phyloP scores from a whole-genome alignment of 2,329 filamentous ascomycete species.

The Ambrosiella cleistominuta region DNA sequence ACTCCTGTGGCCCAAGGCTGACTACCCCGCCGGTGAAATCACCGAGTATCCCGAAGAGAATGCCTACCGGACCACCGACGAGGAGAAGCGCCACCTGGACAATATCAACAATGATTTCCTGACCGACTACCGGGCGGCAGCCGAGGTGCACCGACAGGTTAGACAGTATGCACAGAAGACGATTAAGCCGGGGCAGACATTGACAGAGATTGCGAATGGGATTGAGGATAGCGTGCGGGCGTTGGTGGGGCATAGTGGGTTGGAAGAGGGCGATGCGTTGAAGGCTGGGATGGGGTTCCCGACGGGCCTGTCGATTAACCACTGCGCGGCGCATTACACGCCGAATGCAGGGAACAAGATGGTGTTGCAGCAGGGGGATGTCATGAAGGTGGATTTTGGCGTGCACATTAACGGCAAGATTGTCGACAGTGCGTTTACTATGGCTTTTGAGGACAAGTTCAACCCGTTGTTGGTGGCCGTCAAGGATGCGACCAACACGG shows the following conservation, averaged over 20 bases:
- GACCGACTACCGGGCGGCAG: constrained; percentile 55
- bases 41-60: constrained; percentile 66
- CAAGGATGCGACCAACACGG: constrained; percentile 65
- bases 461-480: constrained; percentile 59
- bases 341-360: constrained; percentile 67
- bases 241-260: constrained; percentile 51
- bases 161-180: constrained; percentile 58
- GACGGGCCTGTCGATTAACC: constrained; percentile 59
- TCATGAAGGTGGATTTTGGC: constrained; percentile 70
- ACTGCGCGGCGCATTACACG: constrained; percentile 63
- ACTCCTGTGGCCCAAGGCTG: constrained; percentile 52
- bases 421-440: constrained; percentile 65
- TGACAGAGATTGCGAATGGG: constrained; percentile 64
- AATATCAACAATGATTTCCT: constrained; percentile 60
- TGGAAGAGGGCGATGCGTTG: constrained; percentile 56
- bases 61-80: constrained; percentile 58
- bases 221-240: constrained; percentile 61
- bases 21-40: constrained; percentile 63
- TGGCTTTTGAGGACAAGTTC: constrained; percentile 58
- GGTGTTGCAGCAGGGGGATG: constrained; percentile 53
- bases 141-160: constrained; percentile 62
- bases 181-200: constrained; percentile 56
- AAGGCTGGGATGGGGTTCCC: constrained; percentile 65
- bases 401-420: constrained; percentile 68
- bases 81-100: constrained; percentile 71